Base-by-base conservation (phyloP, 805 yeast species). In the Monosporozyma aquatica region DNA sequence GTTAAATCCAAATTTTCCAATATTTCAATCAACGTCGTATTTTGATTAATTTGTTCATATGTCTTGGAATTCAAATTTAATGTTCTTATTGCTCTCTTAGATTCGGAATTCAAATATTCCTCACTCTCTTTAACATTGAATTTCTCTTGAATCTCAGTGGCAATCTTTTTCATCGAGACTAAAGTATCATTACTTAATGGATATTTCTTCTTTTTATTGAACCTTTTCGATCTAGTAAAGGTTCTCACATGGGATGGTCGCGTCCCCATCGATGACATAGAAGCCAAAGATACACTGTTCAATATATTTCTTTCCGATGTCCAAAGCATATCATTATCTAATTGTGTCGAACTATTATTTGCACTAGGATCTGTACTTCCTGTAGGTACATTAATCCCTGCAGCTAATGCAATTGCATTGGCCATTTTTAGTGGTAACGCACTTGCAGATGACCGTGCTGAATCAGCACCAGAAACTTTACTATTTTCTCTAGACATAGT, bases 1-100 rank as follows among this genome's bases (percentile, higher is more conserved):
- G 58, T 52, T 37, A 62, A 43, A 46, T 62, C 64, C 17, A 62
- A 30, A 33, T 51, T 53, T 35, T 61, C 67, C 21, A 62, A 42
- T n/a, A 59, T 47, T 22, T 55, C 56, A 15, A 62, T 43, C 3
- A 58, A 33, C 13, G 47, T 40, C 2, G 58, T 50, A 25, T 59
- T 59, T 25, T 56, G 53, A 33, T 54, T 59, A 13, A 61, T 53
- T 30, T 56, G 65, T 26, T 55, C 58, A 38, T 61, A 61, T 3
- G 62, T 58, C 29, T 53, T 51, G 3, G 61, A 54, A 29, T 56
- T 60, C 18, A 51, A 42, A 38, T 52, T 54, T 37, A 52, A 43
- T 37, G 49, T 50, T 23, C 53, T 42, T n/a, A 40, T 34, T 22
- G 38, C 40, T 8, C 47, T 40, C 42, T 32, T 51, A 11, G 49